Evolutionary conservation across 2,329 filamentous ascomycete genomes (phyloP).

Genomic region (Hypoxylon sp.): DNA sequence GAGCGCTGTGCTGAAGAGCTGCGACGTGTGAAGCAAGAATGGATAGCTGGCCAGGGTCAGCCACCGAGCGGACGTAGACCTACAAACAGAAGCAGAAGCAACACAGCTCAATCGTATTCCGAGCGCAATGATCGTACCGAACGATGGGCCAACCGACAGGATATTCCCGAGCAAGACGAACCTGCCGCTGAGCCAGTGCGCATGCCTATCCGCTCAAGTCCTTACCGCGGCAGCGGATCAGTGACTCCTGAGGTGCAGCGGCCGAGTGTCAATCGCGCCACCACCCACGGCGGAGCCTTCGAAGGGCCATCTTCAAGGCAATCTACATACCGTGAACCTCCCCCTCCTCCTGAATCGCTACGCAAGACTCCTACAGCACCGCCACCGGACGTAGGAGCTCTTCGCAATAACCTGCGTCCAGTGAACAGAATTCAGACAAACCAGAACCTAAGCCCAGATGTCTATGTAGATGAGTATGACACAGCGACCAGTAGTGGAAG

Average conservation of each 20-base stretch:
- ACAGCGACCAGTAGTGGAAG: slow-evolving; percentile 66
- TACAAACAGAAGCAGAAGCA: slow-evolving; percentile 61
- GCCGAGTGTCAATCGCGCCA: slow-evolving; percentile 50
- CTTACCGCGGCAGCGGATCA: slow-evolving; percentile 48
- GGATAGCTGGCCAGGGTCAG: slow-evolving; percentile 55
- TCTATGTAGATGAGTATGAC: slow-evolving; percentile 66
- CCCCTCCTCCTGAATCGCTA: slow-evolving; percentile 45
- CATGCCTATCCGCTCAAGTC: slow-evolving; percentile 61
- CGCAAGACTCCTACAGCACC: slow-evolving; percentile 48
- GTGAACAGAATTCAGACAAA: slow-evolving; percentile 62
- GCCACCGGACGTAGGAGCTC: slow-evolving; percentile 53
- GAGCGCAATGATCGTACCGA: slow-evolving; percentile 58
- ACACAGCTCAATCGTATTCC: slow-evolving; percentile 63
- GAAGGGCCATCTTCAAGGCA: slow-evolving; percentile 44
- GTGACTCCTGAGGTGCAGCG: slow-evolving; percentile 51
- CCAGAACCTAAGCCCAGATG: slow-evolving; percentile 58
- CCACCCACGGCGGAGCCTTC: slow-evolving; percentile 45
- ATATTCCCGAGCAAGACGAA: slow-evolving; percentile 56
- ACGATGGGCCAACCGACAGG: slow-evolving; percentile 51
- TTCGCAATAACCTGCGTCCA: slow-evolving; percentile 63
- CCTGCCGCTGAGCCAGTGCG: slow-evolving; percentile 58
- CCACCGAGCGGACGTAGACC: slow-evolving; percentile 41
- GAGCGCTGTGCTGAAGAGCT: slow-evolving; percentile 91
- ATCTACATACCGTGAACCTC: slow-evolving; percentile 51
- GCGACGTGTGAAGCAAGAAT: slow-evolving; percentile 65